These are phyloP conservation scores for Erodium maritimum DNA, from an alignment of 345 rosid species.

Conservation along the genomic window DNA sequence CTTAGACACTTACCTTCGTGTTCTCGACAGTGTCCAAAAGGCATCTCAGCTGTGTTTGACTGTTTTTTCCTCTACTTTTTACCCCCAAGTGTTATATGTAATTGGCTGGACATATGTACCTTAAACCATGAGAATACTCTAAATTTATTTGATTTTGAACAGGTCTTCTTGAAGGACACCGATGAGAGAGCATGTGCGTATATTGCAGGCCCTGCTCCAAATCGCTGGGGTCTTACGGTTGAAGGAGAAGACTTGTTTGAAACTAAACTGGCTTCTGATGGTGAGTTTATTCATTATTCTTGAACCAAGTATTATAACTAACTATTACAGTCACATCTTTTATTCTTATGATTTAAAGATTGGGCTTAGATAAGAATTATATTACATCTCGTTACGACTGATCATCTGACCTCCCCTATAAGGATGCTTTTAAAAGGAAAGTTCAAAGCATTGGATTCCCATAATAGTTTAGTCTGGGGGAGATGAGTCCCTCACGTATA, in stretches of 20 bases:
- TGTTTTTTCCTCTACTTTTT: too few species aligned
- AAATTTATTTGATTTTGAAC: slow-evolving; percentile 15
- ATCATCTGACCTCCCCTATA: neutral
- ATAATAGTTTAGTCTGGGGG: neutral
- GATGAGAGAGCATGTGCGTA: slow-evolving; percentile 99
- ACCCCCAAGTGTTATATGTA: too few species aligned
- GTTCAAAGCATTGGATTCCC: neutral
- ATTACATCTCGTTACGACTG: neutral
- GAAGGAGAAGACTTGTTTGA: slow-evolving; percentile 73
- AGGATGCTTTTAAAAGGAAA: too few species aligned
- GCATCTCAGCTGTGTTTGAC: too few species aligned
- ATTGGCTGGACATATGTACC: too few species aligned
- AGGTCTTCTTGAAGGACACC: slow-evolving; percentile 95
- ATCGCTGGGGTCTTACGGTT: slow-evolving; percentile 90
- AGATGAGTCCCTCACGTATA: neutral
- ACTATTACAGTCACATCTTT: neutral
- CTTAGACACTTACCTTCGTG: neutral
- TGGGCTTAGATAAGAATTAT: neutral
- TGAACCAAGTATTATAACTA: neutral
- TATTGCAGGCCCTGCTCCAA: slow-evolving; percentile 98
- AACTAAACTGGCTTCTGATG: slow-evolving; percentile 37
- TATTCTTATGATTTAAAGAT: neutral
- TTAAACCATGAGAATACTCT: too few species aligned
- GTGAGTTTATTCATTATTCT: slow-evolving; percentile 26
- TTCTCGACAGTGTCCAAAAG: too few species aligned